Evolutionary conservation across 2,329 filamentous ascomycete genomes (phyloP).

Genomic region (Tolypocladium endophyticum): DNA sequence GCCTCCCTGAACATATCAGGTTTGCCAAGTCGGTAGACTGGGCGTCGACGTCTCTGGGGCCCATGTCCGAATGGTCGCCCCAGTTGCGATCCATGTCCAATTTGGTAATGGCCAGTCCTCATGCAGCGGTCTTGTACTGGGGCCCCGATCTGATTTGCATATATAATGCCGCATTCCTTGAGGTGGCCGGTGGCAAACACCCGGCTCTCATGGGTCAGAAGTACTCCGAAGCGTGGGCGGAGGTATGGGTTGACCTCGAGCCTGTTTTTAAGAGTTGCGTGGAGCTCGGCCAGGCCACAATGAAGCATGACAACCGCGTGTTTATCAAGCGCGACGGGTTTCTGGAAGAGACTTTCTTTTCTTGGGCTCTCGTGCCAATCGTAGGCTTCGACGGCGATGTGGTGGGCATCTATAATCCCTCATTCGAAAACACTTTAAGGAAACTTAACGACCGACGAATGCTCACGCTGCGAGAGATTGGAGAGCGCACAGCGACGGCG

Average conservation of each 20-base stretch:
- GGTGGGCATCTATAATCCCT: conserved; percentile 67
- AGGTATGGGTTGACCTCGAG: conserved; percentile 64
- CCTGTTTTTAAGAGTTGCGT: conserved; percentile 58
- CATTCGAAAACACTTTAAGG: conserved; percentile 70
- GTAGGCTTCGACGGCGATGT: conserved; percentile 65
- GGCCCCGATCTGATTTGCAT: conserved; percentile 56
- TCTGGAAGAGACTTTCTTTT: conserved; percentile 73
- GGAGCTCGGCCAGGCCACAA: conserved; percentile 63
- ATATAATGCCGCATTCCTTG: conserved; percentile 65
- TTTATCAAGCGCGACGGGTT: conserved; percentile 61
- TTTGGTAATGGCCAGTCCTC: conserved; percentile 68
- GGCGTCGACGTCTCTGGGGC: conserved; percentile 61
- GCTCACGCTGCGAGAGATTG: conserved; percentile 67
- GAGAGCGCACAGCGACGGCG: conserved; percentile 64
- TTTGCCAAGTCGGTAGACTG: conserved; percentile 66
- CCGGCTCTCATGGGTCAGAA: conserved; percentile 63
- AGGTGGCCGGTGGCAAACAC: conserved; percentile 67
- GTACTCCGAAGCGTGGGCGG: conserved; percentile 59
- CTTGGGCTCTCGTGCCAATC: conserved; percentile 71
- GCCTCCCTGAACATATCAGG: conserved; percentile 58
- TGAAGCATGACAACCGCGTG: conserved; percentile 74
- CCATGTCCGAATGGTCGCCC: conserved; percentile 62
- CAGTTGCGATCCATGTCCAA: conserved; percentile 72
- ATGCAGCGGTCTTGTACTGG: conserved; percentile 73
- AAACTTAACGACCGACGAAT: conserved; percentile 72